Percentiles rank a stretch among this genome's conserved stretches.
phyloP scores from a whole-genome alignment of 768 basidiomycete species.

The Mycena vulgaris region DNA sequence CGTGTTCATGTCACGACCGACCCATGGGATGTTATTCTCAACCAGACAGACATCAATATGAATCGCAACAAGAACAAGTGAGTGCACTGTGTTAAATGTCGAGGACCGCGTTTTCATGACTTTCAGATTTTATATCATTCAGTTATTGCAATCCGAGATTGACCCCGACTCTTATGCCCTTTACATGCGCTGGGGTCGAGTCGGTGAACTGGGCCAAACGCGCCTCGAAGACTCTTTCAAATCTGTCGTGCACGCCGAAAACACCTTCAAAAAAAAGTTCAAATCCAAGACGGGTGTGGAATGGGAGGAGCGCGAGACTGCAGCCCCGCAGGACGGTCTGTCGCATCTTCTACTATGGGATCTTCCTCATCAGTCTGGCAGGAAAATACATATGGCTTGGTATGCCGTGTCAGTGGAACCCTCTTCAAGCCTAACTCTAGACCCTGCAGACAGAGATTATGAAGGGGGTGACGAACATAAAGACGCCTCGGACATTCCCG shows the following conservation, averaged over 20 bases:
- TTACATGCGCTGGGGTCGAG: slow-evolving; percentile 16
- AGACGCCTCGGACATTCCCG: neutral
- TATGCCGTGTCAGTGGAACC: neutral
- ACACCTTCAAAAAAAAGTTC: slow-evolving; percentile 9
- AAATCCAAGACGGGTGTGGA: slow-evolving; percentile 18
- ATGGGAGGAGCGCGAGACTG: slow-evolving; percentile 3
- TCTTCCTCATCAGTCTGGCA: neutral
- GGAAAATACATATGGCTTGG: slow-evolving; percentile 27
- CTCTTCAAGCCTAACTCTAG: neutral
- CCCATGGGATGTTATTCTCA: slow-evolving; percentile 20
- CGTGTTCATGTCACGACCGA: slow-evolving; percentile 8
- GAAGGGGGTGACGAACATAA: neutral
- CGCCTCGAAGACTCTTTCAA: neutral
- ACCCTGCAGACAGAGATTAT: neutral
- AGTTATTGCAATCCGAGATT: neutral
- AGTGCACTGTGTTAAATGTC: neutral
- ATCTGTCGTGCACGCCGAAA: neutral
- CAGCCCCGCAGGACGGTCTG: neutral
- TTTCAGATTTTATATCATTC: slow-evolving; percentile 20
- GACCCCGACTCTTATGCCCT: slow-evolving; percentile 4
- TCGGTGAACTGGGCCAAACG: neutral
- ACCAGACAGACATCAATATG: slow-evolving; percentile 13
- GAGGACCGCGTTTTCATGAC: neutral
- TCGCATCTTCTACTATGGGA: neutral
- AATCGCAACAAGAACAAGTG: slow-evolving; percentile 27